phyloP scores from a whole-genome alignment of 768 basidiomycete species.

The Hypholoma fasciculare region DNA sequence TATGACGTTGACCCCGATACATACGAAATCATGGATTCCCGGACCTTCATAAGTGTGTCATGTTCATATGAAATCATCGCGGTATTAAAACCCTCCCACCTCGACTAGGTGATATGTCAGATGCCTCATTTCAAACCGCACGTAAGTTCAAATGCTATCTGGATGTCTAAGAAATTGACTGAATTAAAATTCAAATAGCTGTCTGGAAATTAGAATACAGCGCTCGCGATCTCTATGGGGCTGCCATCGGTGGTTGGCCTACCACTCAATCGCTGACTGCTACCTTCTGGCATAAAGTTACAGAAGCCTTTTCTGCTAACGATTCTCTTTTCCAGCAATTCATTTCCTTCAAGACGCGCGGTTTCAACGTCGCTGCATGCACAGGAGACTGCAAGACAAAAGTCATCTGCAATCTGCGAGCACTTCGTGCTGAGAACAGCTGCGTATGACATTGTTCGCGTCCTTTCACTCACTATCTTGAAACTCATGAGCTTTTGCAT shows the following conservation, averaged over 20 bases:
- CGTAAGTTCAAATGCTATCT: slow-evolving; percentile 31
- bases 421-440: slow-evolving; percentile 23
- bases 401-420: slow-evolving; percentile 22
- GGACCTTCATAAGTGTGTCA: slow-evolving; percentile 39
- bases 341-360: slow-evolving; percentile 28
- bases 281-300: slow-evolving; percentile 62
- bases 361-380: slow-evolving; percentile 16
- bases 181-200: slow-evolving; percentile 25
- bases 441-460: slow-evolving; percentile 20
- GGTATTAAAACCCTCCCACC: not conserved
- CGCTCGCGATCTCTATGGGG: slow-evolving; percentile 51
- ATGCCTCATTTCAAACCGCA: slow-evolving; percentile 43
- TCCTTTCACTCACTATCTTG: not conserved
- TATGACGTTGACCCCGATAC: slow-evolving; percentile 70
- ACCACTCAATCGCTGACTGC: slow-evolving; percentile 41
- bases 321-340: slow-evolving; percentile 47
- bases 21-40: slow-evolving; percentile 62
- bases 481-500: not conserved
- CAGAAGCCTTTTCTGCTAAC: slow-evolving; percentile 51
- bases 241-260: slow-evolving; percentile 39
- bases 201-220: slow-evolving; percentile 59
- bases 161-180: not conserved
- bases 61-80: slow-evolving; percentile 30
- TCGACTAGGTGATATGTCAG: slow-evolving; percentile 37
- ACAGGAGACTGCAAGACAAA: slow-evolving; percentile 21